Base-by-base conservation (phyloP, 257 asterid species). In the Solanum etuberosum region DNA sequence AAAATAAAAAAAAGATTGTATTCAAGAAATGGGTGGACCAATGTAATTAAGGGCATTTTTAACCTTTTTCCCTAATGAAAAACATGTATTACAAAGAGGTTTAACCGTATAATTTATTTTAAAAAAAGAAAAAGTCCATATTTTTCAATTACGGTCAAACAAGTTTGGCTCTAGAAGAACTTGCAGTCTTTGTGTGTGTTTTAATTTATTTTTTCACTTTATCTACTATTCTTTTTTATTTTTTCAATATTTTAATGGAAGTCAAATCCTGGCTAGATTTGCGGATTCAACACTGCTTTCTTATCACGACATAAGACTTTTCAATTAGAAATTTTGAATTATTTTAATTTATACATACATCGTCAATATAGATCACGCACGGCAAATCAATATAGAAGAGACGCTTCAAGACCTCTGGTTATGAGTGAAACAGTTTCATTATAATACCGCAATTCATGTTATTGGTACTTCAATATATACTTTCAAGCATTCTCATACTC, bases 371-470 rank as follows among this genome's bases (percentile, higher is more conserved):
- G n/a, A n/a, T n/a, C n/a, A n/a, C n/a, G n/a, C n/a, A n/a, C n/a
- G n/a, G n/a, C n/a, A n/a, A n/a, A n/a, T n/a, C n/a, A n/a, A n/a
- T n/a, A n/a, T n/a, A n/a, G n/a, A n/a, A n/a, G n/a, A n/a, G n/a
- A n/a, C n/a, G n/a, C n/a, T n/a, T n/a, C n/a, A 37, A 37, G 9
- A 6, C 0, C 2, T 37, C 1, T 7, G 9, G 7, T 7, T 37
- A 37, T 37, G 9, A 37, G 3, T 38, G 7, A 0, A 38, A 0
- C 0, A 38, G 1, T 38, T 1, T 38, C 8, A 38, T 38, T 8
- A 38, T 9, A 0, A 3, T 3, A 32, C 34, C 34, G 2, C 3
- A 9, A 38, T 8, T 0, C 1, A 38, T 8, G 34, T 32, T 32
- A 38, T 37, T 37, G 40, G 3, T 38, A 38, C 9, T 7, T 0